Evolutionary conservation across 495 filamentous ascomycete species (phyloP), one percentile per base, ranked within the genome.

Genomic region (Hyaloscypha finlandica): DNA sequence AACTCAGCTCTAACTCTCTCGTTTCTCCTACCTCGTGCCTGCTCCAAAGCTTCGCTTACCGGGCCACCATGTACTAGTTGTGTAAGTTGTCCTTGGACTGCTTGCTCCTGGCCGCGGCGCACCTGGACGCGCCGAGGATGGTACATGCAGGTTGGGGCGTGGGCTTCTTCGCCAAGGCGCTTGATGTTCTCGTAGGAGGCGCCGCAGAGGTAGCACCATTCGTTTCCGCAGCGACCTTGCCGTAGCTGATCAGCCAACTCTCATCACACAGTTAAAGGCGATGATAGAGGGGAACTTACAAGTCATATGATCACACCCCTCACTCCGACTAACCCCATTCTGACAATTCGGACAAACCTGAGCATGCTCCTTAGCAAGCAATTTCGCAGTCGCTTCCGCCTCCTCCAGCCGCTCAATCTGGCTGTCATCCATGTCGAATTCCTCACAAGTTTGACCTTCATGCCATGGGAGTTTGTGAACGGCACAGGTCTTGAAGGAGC

Each of bases 271-370:
- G 55, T 31, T 16, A 32, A 6, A 37, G 30, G 52, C 19, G n/a
- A 35, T 35, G 29, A 29, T 52, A 75, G 78, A 73, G 68, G 42
- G 35, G 9, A 48, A 19, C 42, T 48, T 48, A 80, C 81, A 82
- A 0, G 74, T 80, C 20, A 84, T 79, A 67, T 84, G 79, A 39
- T 85, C 81, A 61, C 81, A 84, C 1, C 83, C 83, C 1, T 68
- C 71, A n/a, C 66, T 76, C 57, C 80, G 81, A 60, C 77, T 65
- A 3, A 81, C 74, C n/a, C 73, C 75, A 56, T 70, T 78, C 37
- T 79, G 75, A 68, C 82, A 85, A 33, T 71, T 67, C 0, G 83
- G 82, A 45, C 82, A 85, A 2, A 80, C 73, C 69, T 78, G 79
- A 6, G 77, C 72, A 4, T 70, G 75, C 52, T 77, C 74, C 54